A percentile compares a stretch with the other conserved stretches of the same genome.
These are phyloP conservation scores for Ambrosia hybrid DNA, from an alignment of 140 eudicot genomes.

Conservation along the genomic window DNA sequence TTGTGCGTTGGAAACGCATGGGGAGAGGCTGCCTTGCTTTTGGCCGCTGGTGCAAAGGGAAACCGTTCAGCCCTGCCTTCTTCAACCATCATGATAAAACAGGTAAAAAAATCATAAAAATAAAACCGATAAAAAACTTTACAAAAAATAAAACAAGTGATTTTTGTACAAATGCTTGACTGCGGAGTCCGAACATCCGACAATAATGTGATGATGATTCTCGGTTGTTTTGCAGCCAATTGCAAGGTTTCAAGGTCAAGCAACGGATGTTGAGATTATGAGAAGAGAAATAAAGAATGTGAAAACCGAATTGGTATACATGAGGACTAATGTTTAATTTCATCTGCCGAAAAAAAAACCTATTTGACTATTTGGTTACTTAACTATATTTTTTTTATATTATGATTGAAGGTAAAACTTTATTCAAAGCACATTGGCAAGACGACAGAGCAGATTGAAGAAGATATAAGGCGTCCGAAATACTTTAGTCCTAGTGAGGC, in stretches of 20 bases:
- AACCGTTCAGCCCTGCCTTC: too few relatives aligned
- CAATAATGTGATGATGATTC: not conserved
- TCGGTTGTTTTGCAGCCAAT: conserved; percentile 69
- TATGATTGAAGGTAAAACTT: conserved; percentile 62
- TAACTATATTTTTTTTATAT: not conserved
- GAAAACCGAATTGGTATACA: conserved; percentile 50
- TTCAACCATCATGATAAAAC: too few relatives aligned
- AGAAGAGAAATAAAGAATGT: conserved; percentile 62
- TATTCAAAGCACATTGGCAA: conserved; percentile 69
- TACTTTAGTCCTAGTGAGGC: conserved; percentile 91
- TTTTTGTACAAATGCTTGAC: not conserved
- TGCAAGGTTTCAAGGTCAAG: conserved; percentile 84
- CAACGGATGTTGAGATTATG: conserved; percentile 74
- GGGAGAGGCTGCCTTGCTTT: conserved; percentile 96
- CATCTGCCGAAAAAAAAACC: not conserved
- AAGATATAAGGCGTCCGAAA: conserved; percentile 24
- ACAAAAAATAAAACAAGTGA: conserved; percentile 59
- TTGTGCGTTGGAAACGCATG: conserved; percentile 95
- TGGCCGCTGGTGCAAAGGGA: conserved; percentile 92
- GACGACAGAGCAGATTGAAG: conserved; percentile 74
- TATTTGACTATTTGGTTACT: conserved; percentile 8
- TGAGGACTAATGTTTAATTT: not conserved
- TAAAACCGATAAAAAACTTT: conserved; percentile 49
- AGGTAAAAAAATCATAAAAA: not conserved
- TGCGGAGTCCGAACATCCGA: not conserved